These are phyloP conservation scores for Scleroderma citrinum DNA, from an alignment of 768 basidiomycete genomes.

Conservation along the genomic window DNA sequence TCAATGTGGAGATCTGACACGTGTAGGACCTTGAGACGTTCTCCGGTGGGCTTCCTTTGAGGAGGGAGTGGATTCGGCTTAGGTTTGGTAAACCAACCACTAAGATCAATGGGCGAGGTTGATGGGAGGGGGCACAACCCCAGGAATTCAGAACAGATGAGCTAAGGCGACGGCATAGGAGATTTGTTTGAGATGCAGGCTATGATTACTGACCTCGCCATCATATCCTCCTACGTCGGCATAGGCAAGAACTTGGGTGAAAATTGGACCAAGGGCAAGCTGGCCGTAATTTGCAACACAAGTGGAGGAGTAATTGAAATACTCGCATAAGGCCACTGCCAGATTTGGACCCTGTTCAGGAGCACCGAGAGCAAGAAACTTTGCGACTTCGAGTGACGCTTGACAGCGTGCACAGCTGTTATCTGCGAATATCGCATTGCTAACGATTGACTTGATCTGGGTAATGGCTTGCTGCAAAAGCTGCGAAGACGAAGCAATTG, in stretches of 20 bases:
- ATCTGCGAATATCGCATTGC: conserved; percentile 46
- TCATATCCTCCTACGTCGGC: conserved; percentile 69
- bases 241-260: conserved; percentile 68
- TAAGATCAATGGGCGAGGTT: conserved; percentile 55
- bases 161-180: conserved; percentile 25
- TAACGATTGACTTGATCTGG: conserved; percentile 52
- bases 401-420: conserved; percentile 56
- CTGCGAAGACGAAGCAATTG: conserved; percentile 38
- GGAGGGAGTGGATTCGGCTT: conserved; percentile 65
- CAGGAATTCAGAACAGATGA: conserved; percentile 57
- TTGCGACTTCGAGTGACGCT: conserved; percentile 54
- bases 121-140: conserved; percentile 50
- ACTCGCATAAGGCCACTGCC: conserved; percentile 54
- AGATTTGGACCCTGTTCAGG: conserved; percentile 56
- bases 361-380: conserved; percentile 60
- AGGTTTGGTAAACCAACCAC: conserved; percentile 69
- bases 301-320: conserved; percentile 44
- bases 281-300: conserved; percentile 47
- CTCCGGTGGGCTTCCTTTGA: conserved; percentile 52
- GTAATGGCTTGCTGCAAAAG: conserved; percentile 48
- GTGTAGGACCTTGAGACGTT: conserved; percentile 67
- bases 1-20: conserved; percentile 77
- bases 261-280: conserved; percentile 46
- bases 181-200: neutral
- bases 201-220: conserved; percentile 48